Evolutionary conservation across 2,329 filamentous ascomycete genomes (phyloP), one percentile per base, ranked within the genome.

Genomic region (Arthrobotrys entomopaga): DNA sequence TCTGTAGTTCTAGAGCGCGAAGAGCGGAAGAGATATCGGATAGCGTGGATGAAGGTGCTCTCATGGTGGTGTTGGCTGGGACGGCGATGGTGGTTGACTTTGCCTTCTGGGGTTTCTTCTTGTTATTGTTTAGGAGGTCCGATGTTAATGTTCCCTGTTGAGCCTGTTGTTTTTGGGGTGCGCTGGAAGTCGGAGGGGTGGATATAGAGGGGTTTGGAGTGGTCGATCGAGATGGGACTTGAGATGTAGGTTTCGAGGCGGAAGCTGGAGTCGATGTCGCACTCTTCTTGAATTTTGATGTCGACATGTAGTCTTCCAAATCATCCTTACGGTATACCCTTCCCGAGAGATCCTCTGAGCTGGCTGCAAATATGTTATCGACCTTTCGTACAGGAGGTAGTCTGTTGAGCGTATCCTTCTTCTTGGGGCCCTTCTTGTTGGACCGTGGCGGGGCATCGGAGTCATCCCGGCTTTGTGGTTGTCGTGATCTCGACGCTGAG

Each of bases 1-100:
- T 97, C 60, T 91, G 91, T n/a, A 97, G 87, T 80, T 99, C 95
- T 5, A 99, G 87, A 1, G 90, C 86, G 22, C 93, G 89, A 77
- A 99, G 98, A 3, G 94, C 93, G 0, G 92, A 89, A 77, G 91
- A 89, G 1, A 91, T 82, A 78, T 90, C 89, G 15, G 87, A 87
- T 16, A 95, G 84, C 0, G 89, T 88, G 0, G 89, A 90, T 0
- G 91, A 92, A 42, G 90, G 88, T 15, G 92, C 91, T 65, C 92
- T 89, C 91, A 95, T 95, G 0, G 91, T 88, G 8, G 87, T 89
- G 11, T 92, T 92, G 48, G 92, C 92, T 0, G 90, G 85, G 65
- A 95, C 89, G 76, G 69, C 29, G 22, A 72, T 50, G 16, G 66
- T 73, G 11, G 77, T 80, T 0, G 86, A 83, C 6, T 82, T 87